phyloP scores from a whole-genome alignment of 1,284 basidiomycete genomes.

The Gastroboletus turbinatus region DNA sequence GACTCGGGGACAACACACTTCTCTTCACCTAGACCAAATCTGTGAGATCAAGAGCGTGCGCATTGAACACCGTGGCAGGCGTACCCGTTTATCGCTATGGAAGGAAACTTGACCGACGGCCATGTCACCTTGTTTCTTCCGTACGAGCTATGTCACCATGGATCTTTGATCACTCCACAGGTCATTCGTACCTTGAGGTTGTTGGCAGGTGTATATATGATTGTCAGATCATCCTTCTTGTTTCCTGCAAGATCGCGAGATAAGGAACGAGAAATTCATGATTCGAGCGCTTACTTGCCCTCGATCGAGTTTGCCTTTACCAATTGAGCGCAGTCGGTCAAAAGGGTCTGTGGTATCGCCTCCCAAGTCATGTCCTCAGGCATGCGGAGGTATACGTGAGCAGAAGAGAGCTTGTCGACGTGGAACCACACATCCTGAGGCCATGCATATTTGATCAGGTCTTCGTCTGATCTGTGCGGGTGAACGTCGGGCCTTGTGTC shows the following conservation, averaged over 20 bases:
- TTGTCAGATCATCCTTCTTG: conserved; percentile 91
- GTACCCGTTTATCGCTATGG: conserved; percentile 82
- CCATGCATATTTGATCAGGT: conserved; percentile 90
- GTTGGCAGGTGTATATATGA: conserved; percentile 91
- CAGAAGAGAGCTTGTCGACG: conserved; percentile 89
- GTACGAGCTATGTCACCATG: conserved; percentile 3
- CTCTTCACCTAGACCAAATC: conserved; percentile 63
- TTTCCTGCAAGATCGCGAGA: conserved; percentile 61
- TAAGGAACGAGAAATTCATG: background rate
- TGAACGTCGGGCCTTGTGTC: conserved; percentile 11
- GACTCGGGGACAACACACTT: conserved; percentile 42
- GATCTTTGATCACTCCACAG: background rate
- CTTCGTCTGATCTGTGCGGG: conserved; percentile 69
- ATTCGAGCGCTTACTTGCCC: conserved; percentile 48
- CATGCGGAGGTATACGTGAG: conserved; percentile 93
- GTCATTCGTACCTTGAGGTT: conserved; percentile 74
- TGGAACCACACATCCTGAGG: conserved; percentile 82
- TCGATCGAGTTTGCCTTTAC: conserved; percentile 99
- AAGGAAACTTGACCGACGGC: conserved; percentile 95
- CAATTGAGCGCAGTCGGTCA: conserved; percentile 89
- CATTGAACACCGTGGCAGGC: conserved; percentile 11
- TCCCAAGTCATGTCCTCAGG: conserved; percentile 84
- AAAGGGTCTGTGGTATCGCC: conserved; percentile 73
- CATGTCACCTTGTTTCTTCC: conserved; percentile 94
- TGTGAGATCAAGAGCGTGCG: background rate